These are phyloP conservation scores for Dactylellina sp. DNA, from an alignment of 2,329 filamentous ascomycete species.

Conservation along the genomic window DNA sequence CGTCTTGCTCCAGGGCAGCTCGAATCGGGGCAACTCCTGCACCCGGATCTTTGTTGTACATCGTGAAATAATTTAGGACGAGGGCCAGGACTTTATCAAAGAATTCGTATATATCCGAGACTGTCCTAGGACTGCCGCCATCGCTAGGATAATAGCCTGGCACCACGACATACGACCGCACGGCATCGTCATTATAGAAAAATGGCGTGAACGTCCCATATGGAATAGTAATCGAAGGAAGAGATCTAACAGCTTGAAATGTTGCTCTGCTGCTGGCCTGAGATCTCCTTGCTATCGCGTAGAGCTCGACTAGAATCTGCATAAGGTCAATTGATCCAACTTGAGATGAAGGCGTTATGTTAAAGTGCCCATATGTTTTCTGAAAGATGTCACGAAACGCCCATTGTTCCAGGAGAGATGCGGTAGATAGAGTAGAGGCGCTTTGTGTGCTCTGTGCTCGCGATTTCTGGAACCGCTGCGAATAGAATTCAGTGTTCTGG, in stretches of 20 bases:
- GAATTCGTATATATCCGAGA: not conserved
- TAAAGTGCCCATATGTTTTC: not conserved
- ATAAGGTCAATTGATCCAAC: not conserved
- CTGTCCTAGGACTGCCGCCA: not conserved
- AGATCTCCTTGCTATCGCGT: not conserved
- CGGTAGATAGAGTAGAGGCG: no score
- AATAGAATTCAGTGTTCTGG: not conserved
- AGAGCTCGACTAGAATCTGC: not conserved
- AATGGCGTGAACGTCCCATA: slow-evolving; percentile 7
- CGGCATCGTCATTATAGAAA: slow-evolving; percentile 3
- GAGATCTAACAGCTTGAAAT: not conserved
- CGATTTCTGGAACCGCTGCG: not conserved
- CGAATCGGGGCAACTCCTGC: not conserved
- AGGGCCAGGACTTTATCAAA: slow-evolving; percentile 7
- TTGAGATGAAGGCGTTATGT: slow-evolving; percentile 9
- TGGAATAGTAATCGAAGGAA: not conserved
- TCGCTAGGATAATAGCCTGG: slow-evolving; percentile 5
- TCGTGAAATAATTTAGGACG: slow-evolving; percentile 1
- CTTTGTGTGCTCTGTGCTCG: no score
- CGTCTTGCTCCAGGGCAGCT: not conserved
- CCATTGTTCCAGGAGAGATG: no score
- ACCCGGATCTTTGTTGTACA: not conserved
- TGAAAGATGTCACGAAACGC: slow-evolving; percentile 1
- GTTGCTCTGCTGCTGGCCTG: no score
- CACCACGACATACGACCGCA: not conserved